These are phyloP conservation scores for Penicillium sp. DNA, from an alignment of 2,329 filamentous ascomycete genomes.

Conservation along the genomic window DNA sequence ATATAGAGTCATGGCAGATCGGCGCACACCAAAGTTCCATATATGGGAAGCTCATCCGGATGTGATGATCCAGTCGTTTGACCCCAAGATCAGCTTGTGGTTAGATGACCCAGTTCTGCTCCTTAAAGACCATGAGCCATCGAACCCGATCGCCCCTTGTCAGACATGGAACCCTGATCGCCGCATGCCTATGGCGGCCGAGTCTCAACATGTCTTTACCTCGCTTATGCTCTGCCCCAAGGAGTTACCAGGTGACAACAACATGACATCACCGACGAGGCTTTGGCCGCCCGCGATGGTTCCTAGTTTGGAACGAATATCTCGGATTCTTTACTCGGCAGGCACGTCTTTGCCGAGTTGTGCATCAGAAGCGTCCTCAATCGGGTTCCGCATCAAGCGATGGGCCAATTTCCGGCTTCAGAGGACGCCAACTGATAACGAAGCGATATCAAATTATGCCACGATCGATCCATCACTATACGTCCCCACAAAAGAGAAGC, in stretches of 20 bases:
- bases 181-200: slow-evolving; percentile 61
- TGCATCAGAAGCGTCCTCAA: slow-evolving; percentile 66
- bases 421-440: slow-evolving; percentile 34
- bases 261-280: slow-evolving; percentile 45
- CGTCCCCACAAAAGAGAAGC: slow-evolving; percentile 78
- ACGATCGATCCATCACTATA: slow-evolving; percentile 78
- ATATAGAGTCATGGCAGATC: slow-evolving; percentile 74
- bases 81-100: slow-evolving; percentile 73
- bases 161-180: slow-evolving; percentile 46
- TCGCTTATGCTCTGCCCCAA: slow-evolving; percentile 70
- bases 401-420: slow-evolving; percentile 71
- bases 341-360: slow-evolving; percentile 47
- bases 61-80: slow-evolving; percentile 74
- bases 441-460: slow-evolving; percentile 67
- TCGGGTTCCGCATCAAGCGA: slow-evolving; percentile 74
- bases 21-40: slow-evolving; percentile 60
- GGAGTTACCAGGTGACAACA: slow-evolving; percentile 49
- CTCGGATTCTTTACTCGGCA: slow-evolving; percentile 43
- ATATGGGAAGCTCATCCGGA: slow-evolving; percentile 69
- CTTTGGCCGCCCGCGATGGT: slow-evolving; percentile 79
- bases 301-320: slow-evolving; percentile 66
- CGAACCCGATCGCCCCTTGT: slow-evolving; percentile 34
- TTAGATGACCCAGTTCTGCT: slow-evolving; percentile 74
- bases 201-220: slow-evolving; percentile 63
- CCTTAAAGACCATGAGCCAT: slow-evolving; percentile 49